phyloP scores from a whole-genome alignment of 2,329 filamentous ascomycete genomes.

The Nemania bipapillata region DNA sequence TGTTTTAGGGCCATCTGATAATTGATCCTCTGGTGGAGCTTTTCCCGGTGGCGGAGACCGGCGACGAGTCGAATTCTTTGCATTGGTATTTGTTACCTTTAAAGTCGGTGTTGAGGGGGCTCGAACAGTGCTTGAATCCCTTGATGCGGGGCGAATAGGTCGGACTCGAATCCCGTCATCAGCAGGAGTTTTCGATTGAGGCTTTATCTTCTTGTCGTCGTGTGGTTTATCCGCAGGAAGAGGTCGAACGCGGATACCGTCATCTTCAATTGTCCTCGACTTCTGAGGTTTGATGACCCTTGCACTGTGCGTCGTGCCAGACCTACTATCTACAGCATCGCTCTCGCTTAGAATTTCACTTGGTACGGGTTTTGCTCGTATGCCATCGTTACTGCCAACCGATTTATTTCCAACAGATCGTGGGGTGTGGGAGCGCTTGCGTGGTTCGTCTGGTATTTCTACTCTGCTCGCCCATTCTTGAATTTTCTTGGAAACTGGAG shows the following conservation, averaged over 20 bases:
- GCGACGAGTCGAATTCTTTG: constrained; percentile 40
- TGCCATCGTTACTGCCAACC: constrained; percentile 54
- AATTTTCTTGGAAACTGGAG: constrained; percentile 68
- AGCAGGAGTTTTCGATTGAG: constrained; percentile 40
- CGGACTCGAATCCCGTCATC: constrained; percentile 54
- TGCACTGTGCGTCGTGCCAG: constrained; percentile 41
- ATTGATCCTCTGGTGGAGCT: constrained; percentile 53
- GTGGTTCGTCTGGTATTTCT: constrained; percentile 59
- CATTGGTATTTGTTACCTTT: constrained; percentile 41
- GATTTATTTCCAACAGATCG: constrained; percentile 54
- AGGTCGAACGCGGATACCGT: constrained; percentile 50
- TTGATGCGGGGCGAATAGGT: constrained; percentile 43
- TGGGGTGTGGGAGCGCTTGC: constrained; percentile 54
- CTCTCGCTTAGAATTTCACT: constrained; percentile 42
- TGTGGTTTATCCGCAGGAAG: constrained; percentile 34
- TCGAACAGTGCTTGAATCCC: constrained; percentile 47
- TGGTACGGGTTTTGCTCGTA: constrained; percentile 52
- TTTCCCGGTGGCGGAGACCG: constrained; percentile 48
- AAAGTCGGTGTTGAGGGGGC: constrained; percentile 48
- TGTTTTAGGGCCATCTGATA: constrained; percentile 52
- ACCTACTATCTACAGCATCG: constrained; percentile 40
- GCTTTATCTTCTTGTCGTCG: constrained; percentile 45
- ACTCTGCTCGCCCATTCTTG: constrained; percentile 70
- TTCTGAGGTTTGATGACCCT: constrained; percentile 38
- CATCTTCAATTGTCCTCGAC: constrained; percentile 44